Evolutionary conservation across 345 rosid species (phyloP).

Genomic region (Brassica nigra): DNA sequence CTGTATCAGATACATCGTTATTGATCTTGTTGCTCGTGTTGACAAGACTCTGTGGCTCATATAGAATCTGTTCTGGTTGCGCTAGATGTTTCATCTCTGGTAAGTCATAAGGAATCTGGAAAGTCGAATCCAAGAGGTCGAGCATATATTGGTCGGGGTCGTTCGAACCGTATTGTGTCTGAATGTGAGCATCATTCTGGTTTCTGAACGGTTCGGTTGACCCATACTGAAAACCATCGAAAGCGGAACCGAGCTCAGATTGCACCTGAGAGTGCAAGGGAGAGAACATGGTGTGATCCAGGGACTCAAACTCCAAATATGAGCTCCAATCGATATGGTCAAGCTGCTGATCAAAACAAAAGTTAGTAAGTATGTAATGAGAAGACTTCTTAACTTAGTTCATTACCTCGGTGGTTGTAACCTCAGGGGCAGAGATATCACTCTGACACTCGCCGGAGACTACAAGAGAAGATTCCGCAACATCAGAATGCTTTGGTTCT

Average conservation of each 20-base stretch:
- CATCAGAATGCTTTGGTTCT: slow-evolving; percentile 15
- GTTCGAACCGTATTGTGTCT: slow-evolving; percentile 34
- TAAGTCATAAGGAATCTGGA: slow-evolving; percentile 42
- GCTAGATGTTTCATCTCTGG: slow-evolving; percentile 15
- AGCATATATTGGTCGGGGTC: slow-evolving; percentile 40
- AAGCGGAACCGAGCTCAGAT: slow-evolving; percentile 43
- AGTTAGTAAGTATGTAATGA: neutral
- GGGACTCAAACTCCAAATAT: slow-evolving; percentile 33
- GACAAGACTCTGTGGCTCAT: slow-evolving; percentile 26
- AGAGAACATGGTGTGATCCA: slow-evolving; percentile 44
- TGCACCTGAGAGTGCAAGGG: slow-evolving; percentile 50
- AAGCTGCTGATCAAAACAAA: slow-evolving; percentile 35
- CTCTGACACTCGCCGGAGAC: slow-evolving; percentile 25
- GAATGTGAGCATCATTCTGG: slow-evolving; percentile 13
- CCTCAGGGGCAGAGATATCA: slow-evolving; percentile 33
- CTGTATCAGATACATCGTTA: slow-evolving; percentile 40
- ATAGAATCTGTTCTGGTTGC: slow-evolving; percentile 18
- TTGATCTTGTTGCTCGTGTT: slow-evolving; percentile 16
- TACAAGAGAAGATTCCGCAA: slow-evolving; percentile 17
- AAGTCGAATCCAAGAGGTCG: slow-evolving; percentile 47
- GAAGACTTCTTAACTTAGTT: neutral
- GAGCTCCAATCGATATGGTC: slow-evolving; percentile 42
- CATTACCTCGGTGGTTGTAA: slow-evolving; percentile 42
- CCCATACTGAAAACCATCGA: slow-evolving; percentile 28
- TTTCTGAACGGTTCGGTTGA: slow-evolving; percentile 14